phyloP scores from a whole-genome alignment of 176 grass and related monocot genomes.

The Pharus latifolius region DNA sequence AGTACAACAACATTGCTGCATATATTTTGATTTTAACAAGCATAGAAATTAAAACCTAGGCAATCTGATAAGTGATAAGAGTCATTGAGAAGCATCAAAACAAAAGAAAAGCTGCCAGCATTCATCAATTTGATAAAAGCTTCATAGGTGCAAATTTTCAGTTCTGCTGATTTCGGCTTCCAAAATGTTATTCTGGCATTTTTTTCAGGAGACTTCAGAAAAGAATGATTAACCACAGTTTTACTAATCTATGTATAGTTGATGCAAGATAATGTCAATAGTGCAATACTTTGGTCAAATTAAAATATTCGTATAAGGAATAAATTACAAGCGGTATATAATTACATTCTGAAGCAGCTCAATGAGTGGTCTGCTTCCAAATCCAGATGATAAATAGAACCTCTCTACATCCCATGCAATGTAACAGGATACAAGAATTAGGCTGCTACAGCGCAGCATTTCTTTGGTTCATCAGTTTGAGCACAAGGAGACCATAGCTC shows the following conservation, averaged over 20 bases:
- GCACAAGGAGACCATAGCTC: background rate
- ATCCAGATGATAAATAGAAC: background rate
- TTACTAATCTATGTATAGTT: background rate
- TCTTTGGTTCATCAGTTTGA: background rate
- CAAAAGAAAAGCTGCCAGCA: background rate
- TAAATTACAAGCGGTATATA: background rate
- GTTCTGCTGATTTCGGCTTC: background rate
- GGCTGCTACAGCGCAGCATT: background rate
- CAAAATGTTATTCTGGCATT: background rate
- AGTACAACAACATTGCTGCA: background rate
- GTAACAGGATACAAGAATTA: background rate
- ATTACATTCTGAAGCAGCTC: background rate
- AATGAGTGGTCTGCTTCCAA: background rate
- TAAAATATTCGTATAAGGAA: slow-evolving; percentile 1
- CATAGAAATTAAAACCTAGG: no score
- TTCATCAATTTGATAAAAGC: background rate
- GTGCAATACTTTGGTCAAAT: background rate
- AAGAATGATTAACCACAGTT: background rate
- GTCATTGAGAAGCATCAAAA: background rate
- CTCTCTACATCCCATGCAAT: background rate
- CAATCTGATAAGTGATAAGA: no score
- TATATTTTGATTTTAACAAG: background rate
- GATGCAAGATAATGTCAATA: background rate
- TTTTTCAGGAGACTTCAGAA: no score
- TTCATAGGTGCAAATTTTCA: background rate